phyloP scores from a whole-genome alignment of 257 asterid genomes.

The Forsythia viridissima region DNA sequence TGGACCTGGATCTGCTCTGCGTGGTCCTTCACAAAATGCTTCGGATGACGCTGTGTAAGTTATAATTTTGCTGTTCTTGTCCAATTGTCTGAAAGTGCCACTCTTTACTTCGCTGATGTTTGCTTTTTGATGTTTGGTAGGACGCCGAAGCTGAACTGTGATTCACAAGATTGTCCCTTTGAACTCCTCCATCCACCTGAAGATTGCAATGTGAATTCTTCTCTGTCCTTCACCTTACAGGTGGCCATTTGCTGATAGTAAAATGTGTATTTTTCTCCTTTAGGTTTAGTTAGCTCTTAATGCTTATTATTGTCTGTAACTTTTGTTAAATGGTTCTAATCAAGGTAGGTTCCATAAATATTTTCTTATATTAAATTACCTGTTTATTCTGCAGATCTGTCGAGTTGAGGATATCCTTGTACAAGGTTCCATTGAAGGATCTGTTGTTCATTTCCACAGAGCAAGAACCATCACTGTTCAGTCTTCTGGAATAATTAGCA shows the following conservation, averaged over 20 bases:
- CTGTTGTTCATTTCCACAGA: constrained; percentile 97
- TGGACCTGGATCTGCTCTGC: constrained; percentile 91
- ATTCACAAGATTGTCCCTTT: constrained; percentile 66
- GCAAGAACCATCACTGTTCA: constrained; percentile 78
- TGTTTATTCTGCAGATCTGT: constrained; percentile 60
- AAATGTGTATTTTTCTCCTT: not conserved
- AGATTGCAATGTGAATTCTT: constrained; percentile 98
- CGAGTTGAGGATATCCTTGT: constrained; percentile 98
- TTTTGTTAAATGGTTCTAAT: constrained; percentile 9
- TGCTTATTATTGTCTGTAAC: constrained; percentile 15
- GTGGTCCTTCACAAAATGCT: constrained; percentile 82
- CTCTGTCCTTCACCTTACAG: constrained; percentile 96
- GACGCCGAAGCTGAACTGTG: constrained; percentile 75
- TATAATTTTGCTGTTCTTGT: constrained; percentile 17
- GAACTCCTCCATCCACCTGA: constrained; percentile 98
- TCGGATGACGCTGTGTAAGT: constrained; percentile 83
- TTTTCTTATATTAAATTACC: not conserved
- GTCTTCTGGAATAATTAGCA: constrained; percentile 81
- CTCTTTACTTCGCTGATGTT: constrained; percentile 19
- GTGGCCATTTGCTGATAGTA: constrained; percentile 41
- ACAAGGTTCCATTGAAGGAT: constrained; percentile 90
- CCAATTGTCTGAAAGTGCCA: constrained; percentile 1
- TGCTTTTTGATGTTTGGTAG: constrained; percentile 43
- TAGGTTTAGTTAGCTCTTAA: constrained; percentile 12
- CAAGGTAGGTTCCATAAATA: constrained; percentile 4